A percentile compares a stretch with the other conserved stretches of the same genome.
phyloP scores from a whole-genome alignment of 1,139 yeast species.

The Candida smagusa region DNA sequence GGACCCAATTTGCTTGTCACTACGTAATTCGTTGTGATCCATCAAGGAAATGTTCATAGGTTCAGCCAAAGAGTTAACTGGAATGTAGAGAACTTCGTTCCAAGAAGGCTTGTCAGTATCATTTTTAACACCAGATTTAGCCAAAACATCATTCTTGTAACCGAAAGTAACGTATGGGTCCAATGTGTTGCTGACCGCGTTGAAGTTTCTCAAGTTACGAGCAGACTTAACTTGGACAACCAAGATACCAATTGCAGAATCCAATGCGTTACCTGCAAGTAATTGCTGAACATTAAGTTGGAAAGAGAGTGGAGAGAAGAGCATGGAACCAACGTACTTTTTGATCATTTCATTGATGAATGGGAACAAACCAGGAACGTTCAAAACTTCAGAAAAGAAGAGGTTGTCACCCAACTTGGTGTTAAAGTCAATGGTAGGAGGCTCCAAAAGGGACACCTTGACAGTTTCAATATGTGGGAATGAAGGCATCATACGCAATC shows the following conservation, averaged over 20 bases:
- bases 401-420: conserved; percentile 73
- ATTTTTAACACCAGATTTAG: conserved; percentile 61
- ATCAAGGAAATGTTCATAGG: conserved; percentile 67
- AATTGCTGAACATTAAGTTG: conserved; percentile 90
- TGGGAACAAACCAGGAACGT: conserved; percentile 81
- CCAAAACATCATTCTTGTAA: conserved; percentile 54
- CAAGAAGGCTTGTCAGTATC: conserved; percentile 74
- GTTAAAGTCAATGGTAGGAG: conserved; percentile 84
- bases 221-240: conserved; percentile 69
- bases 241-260: conserved; percentile 83
- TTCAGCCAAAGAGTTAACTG: conserved; percentile 74
- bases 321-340: conserved; percentile 82
- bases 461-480: conserved; percentile 93
- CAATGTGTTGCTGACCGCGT: conserved; percentile 69
- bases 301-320: conserved; percentile 85
- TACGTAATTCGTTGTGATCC: conserved; percentile 76
- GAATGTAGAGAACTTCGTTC: conserved; percentile 73
- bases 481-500: conserved; percentile 83
- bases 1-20: conserved; percentile 78
- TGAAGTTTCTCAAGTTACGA: conserved; percentile 63
- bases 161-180: conserved; percentile 87
- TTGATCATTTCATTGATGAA: conserved; percentile 80
- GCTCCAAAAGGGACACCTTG: conserved; percentile 76
- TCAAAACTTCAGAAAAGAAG: conserved; percentile 82
- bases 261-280: conserved; percentile 76